These are phyloP conservation scores for Phytomonas serpens DNA, from an alignment of 208 protist species.

Conservation along the genomic window DNA sequence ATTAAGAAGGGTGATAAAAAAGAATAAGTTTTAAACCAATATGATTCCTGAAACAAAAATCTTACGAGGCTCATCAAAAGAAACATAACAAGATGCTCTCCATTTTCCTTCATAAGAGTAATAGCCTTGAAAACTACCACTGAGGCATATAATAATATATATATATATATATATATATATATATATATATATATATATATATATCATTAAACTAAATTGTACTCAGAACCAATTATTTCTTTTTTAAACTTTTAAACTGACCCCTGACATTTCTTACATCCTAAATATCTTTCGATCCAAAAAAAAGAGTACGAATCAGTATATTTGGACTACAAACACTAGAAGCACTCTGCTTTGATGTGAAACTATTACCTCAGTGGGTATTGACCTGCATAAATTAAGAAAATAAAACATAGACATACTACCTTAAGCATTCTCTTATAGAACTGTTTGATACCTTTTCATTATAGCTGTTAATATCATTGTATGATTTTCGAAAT, in stretches of 20 bases:
- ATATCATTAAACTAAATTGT: slow-evolving; percentile 4
- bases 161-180: slow-evolving; percentile 8
- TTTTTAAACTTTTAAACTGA: not conserved
- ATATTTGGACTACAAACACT: not conserved
- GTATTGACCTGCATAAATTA: not conserved
- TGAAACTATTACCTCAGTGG: not conserved
- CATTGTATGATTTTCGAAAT: not conserved
- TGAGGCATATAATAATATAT: not conserved
- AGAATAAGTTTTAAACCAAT: slow-evolving; percentile 6
- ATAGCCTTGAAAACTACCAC: not conserved
- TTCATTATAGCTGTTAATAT: not conserved
- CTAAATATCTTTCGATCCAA: not conserved
- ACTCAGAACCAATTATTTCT: not conserved
- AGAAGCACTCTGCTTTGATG: not conserved
- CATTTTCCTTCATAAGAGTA: not conserved
- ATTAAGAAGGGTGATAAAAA: slow-evolving; percentile 5
- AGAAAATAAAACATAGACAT: not conserved
- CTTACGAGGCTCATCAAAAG: slow-evolving; percentile 5
- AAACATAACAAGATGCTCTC: slow-evolving; percentile 3
- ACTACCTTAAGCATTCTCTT: not conserved
- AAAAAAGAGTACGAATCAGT: slow-evolving; percentile 4
- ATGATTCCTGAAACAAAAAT: slow-evolving; percentile 10
- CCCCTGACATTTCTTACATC: not conserved
- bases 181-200: slow-evolving; percentile 10
- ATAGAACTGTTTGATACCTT: not conserved